Conservation (phyloP, 306 rosid genomes). For the Oxytropis ochrocephala region DNA sequence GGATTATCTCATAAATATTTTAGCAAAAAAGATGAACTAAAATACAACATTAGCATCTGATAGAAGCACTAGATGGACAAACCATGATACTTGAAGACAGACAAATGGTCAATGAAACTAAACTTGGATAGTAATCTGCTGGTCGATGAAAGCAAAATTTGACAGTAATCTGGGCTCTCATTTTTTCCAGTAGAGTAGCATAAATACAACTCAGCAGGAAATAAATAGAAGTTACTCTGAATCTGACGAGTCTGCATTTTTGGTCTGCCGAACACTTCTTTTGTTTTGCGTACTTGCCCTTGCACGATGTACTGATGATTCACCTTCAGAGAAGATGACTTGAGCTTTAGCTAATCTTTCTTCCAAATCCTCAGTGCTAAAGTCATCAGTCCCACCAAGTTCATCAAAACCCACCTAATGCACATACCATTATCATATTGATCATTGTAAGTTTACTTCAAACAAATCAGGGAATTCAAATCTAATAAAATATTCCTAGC, state of each 20-base stretch:
- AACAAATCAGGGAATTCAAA: neutral
- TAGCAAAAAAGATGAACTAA: neutral
- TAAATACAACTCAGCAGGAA: slow-evolving; percentile 15
- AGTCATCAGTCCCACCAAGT: slow-evolving; percentile 92
- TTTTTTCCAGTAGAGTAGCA: neutral
- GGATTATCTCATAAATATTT: neutral
- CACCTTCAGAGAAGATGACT: slow-evolving; percentile 77
- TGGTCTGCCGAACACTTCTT: slow-evolving; percentile 65
- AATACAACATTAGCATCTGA: neutral
- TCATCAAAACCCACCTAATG: slow-evolving; percentile 91
- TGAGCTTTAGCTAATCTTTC: slow-evolving; percentile 86
- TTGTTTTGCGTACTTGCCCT: slow-evolving; percentile 43
- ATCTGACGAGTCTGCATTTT: slow-evolving; percentile 73
- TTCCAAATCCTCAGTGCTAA: slow-evolving; percentile 83
- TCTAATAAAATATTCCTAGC: neutral
- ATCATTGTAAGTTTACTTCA: neutral
- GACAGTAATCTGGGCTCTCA: neutral
- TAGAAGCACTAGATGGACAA: neutral
- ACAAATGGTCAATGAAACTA: neutral
- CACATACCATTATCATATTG: slow-evolving; percentile 13
- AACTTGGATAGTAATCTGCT: neutral
- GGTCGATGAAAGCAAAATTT: neutral
- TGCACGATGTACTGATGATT: slow-evolving; percentile 53
- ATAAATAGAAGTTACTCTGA: slow-evolving; percentile 45
- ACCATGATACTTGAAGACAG: slow-evolving; percentile 3